Conservation (phyloP, 306 rosid species). For the Prosopis cineraria region DNA sequence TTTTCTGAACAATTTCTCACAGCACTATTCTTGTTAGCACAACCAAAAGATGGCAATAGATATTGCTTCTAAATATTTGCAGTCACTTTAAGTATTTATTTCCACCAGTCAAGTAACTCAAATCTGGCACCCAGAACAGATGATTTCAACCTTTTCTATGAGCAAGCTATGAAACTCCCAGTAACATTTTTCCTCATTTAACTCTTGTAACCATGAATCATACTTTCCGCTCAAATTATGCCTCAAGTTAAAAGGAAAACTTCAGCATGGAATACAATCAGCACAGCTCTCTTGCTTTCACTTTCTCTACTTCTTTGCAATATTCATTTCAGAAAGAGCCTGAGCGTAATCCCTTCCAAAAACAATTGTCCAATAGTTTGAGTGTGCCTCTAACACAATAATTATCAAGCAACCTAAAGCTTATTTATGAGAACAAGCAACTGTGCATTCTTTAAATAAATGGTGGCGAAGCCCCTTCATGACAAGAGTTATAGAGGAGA, state of each 20-base stretch:
- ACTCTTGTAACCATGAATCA: background rate
- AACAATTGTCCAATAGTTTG: background rate
- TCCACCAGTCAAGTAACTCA: background rate
- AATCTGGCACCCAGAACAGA: too few species aligned
- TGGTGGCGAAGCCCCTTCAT: background rate
- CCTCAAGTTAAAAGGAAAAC: background rate
- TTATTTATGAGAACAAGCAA: background rate
- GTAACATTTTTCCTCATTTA: background rate
- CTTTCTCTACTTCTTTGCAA: too few species aligned
- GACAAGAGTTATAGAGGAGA: background rate
- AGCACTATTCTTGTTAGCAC: background rate
- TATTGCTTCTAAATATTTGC: background rate
- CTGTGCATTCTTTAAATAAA: background rate
- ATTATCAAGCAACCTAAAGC: background rate
- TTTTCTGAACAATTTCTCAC: too few species aligned
- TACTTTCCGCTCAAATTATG: background rate
- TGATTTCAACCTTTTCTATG: too few species aligned
- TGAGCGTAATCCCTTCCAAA: background rate
- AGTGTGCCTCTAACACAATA: background rate
- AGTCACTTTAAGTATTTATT: background rate
- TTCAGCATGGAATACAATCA: background rate
- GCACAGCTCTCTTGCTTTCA: background rate
- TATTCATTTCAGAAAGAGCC: background rate
- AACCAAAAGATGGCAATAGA: too few species aligned
- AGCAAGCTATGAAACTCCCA: background rate